Base-by-base conservation (phyloP, 2,329 filamentous ascomycete genomes). In the Xylariaceae sp. region DNA sequence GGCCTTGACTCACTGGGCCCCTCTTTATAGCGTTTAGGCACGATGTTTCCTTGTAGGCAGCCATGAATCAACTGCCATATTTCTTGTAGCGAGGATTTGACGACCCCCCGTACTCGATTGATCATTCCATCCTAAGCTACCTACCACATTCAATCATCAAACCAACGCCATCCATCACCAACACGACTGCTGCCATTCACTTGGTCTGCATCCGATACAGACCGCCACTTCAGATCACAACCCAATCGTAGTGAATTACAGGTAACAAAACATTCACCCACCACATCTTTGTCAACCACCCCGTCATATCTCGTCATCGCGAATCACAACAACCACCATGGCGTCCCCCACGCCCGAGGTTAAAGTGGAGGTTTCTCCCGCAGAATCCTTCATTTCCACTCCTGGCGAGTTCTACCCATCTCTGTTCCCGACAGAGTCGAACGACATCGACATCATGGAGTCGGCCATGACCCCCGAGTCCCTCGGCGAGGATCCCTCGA, bases 281-380 rank as follows among this genome's bases (percentile, higher is more conserved):
- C 45, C 48, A 45, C 39, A 45, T 49, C 47, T 35, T 40, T 46
- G 45, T 30, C 44, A 22, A 27, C 22, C 7, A 33, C 17, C 47
- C 45, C 38, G 53, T 46, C n/a, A 54, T 52, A 52, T 53, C 58
- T 58, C 52, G 53, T 48, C 43, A 47, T 33, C 35, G 45, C 38
- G 40, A 40, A 31, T 42, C 45, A 51, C 18, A 49, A 32, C 36
- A 54, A 62, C 58, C n/a, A 75, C 77, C 39, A 31, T 50, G 19
- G 17, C 47, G 32, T 42, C 68, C 43, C 59, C 62, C 12, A 70
- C 74, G 49, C 57, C 63, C 12, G 71, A 75, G 35, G 62, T 76
- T 65, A 80, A 81, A 66, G 72, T 78, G 57, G 76, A 81, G 66
- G 61, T 70, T 51, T 81, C 77, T 38, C 77, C 77, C 2, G 67